Percentiles rank a stretch among this genome's conserved stretches.
Conservation (phyloP, 1,284 basidiomycete species). For the Ceratobasidium sp. region DNA sequence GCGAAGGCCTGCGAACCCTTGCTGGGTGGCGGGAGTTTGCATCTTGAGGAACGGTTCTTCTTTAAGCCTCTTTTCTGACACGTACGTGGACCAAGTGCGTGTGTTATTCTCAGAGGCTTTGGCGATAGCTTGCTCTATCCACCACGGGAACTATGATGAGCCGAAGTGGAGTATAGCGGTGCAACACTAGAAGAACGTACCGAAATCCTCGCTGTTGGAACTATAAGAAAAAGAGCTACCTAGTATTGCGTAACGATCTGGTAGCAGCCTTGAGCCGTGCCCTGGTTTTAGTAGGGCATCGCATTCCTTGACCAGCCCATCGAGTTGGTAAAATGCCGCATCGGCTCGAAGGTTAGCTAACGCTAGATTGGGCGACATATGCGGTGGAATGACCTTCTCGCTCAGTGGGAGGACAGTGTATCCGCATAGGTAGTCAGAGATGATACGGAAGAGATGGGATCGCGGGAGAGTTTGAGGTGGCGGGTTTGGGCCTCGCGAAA, state of each 20-base stretch:
- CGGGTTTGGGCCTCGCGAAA: conserved; percentile 9
- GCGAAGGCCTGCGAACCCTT: neutral
- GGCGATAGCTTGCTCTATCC: too few relatives aligned
- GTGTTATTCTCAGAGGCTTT: too few relatives aligned
- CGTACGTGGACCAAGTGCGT: neutral
- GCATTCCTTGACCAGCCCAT: neutral
- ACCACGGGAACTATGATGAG: too few relatives aligned
- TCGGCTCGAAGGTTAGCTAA: neutral
- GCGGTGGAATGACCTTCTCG: neutral
- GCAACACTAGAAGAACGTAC: too few relatives aligned
- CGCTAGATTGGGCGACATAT: neutral
- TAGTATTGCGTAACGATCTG: too few relatives aligned
- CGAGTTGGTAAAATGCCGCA: neutral
- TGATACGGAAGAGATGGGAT: neutral
- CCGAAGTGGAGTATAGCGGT: too few relatives aligned
- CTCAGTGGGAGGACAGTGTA: neutral
- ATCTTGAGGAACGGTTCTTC: neutral
- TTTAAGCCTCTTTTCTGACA: neutral
- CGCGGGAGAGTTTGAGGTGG: neutral
- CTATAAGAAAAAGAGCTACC: too few relatives aligned
- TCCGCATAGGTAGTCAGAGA: neutral
- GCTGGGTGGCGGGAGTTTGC: neutral
- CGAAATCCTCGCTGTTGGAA: too few relatives aligned
- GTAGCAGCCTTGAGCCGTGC: too few relatives aligned
- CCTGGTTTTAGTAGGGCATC: neutral